Evolutionary conservation across 2,329 filamentous ascomycete genomes (phyloP), one percentile per base, ranked within the genome.

Genomic region (Talaromyces sp.): DNA sequence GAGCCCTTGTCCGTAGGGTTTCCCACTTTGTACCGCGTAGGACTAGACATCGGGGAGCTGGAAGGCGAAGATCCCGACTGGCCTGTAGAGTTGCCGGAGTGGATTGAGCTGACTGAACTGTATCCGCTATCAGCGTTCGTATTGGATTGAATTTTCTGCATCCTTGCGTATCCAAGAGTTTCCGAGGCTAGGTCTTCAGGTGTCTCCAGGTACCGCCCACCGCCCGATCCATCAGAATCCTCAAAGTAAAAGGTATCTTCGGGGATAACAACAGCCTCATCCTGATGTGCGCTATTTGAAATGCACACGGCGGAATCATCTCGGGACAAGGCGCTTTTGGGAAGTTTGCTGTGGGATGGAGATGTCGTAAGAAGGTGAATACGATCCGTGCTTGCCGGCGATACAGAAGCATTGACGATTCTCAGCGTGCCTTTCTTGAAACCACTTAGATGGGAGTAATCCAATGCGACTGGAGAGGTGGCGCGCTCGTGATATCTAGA

Each of bases 391-490:
- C 76, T 72, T 36, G 74, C 76, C 10, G 77, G 76, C 11, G 77
- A 79, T n/a, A 70, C 70, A 25, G 75, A 74, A 5, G 75, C 74
- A 64, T 79, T 79, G 6, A 79, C 77, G 7, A 79, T 75, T 25
- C 77, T 75, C 34, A 79, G 63, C n/a, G 77, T 78, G 10, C 77
- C 77, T 27, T 77, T 67, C 58, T 78, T 78, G n/a, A 79, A 70
- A 6, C 72, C 73, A 19, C 77, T 77, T n/a, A 79, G 66, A 64
- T 79, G 77, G n/a, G 77, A 77, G 64, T 79, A 79, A 51, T 70
- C 73, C 56, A 69, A 71, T 47, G 72, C 76, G 66, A 58, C 72
- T 43, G 64, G 77, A 65, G 70, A 77, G 65, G 65, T 67, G 58
- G 67, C 74, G 56, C 70, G 73, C 49, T 31, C 53, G 40, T 69